phyloP scores from a whole-genome alignment of 805 yeast species.

The Metschnikowia proteae region DNA sequence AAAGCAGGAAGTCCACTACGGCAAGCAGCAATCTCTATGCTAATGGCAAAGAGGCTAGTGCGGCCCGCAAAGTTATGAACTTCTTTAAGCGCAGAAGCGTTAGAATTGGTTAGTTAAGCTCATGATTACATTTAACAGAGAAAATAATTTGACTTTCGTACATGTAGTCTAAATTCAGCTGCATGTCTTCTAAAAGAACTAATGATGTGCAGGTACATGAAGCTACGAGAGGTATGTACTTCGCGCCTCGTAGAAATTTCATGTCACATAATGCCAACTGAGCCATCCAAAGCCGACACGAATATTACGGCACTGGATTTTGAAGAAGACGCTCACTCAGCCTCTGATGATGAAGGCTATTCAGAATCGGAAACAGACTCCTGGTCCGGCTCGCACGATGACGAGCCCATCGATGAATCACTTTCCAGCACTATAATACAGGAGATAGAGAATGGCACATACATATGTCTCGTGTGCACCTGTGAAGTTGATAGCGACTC shows the following conservation, averaged over 20 bases:
- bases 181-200: no score
- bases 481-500: conserved; percentile 68
- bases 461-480: conserved; percentile 85
- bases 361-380: conserved; percentile 11
- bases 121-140: neutral
- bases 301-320: neutral
- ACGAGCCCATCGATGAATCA: conserved; percentile 24
- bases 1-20: conserved; percentile 25
- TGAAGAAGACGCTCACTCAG: neutral
- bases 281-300: neutral
- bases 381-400: neutral
- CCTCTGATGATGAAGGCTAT: neutral
- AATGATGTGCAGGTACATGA: neutral
- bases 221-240: neutral
- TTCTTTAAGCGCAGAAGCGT: conserved; percentile 20
- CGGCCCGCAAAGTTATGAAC: conserved; percentile 48
- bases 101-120: conserved; percentile 11
- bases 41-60: conserved; percentile 56
- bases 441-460: conserved; percentile 65
- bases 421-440: conserved; percentile 42
- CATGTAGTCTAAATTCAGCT: neutral
- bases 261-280: neutral
- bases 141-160: neutral
- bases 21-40: conserved; percentile 23
- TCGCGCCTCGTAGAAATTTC: neutral